These are phyloP conservation scores for Penicillium vulpinum DNA, from an alignment of 2,329 filamentous ascomycete genomes.

Conservation along the genomic window DNA sequence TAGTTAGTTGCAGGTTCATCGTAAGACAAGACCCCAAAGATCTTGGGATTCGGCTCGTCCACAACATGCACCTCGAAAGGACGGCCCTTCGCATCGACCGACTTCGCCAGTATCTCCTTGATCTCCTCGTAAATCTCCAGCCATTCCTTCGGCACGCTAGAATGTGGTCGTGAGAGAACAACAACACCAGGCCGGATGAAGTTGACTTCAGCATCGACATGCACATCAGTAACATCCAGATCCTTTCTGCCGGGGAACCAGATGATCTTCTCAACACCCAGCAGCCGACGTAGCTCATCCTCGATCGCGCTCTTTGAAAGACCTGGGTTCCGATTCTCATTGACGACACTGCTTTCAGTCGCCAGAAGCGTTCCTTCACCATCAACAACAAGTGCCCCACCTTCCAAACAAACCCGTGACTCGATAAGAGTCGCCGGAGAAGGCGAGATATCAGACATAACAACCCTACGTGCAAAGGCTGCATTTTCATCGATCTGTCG, in stretches of 20 bases:
- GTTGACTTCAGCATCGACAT: conserved; percentile 23
- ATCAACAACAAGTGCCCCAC: conserved; percentile 31
- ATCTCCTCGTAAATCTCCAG: conserved; percentile 24
- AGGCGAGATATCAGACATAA: conserved; percentile 7
- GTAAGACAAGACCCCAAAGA: conserved; percentile 4
- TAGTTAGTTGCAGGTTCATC: conserved; percentile 28
- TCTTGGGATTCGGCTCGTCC: conserved; percentile 24
- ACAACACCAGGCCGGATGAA: conserved; percentile 24
- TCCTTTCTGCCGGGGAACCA: conserved; percentile 28
- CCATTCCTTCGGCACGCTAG: conserved; percentile 16
- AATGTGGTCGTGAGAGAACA: conserved; percentile 25
- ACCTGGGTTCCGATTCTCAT: conserved; percentile 29
- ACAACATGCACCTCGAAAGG: conserved; percentile 22
- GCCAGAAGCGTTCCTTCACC: conserved; percentile 33
- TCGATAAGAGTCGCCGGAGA: conserved; percentile 15
- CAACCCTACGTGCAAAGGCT: conserved; percentile 14
- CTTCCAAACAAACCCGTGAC: conserved; percentile 25
- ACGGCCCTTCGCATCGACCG: conserved; percentile 25
- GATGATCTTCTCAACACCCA: conserved; percentile 31
- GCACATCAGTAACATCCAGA: conserved; percentile 33
- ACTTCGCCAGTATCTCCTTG: conserved; percentile 8
- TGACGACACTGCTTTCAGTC: conserved; percentile 32
- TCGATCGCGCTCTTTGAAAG: conserved; percentile 23
- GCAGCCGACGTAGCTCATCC: conserved; percentile 18
- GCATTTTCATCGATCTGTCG: conserved; percentile 17